A percentile compares a stretch with the other conserved stretches of the same genome.
These are phyloP conservation scores for Xylaria intraflava DNA, from an alignment of 495 filamentous ascomycete species.

Conservation along the genomic window DNA sequence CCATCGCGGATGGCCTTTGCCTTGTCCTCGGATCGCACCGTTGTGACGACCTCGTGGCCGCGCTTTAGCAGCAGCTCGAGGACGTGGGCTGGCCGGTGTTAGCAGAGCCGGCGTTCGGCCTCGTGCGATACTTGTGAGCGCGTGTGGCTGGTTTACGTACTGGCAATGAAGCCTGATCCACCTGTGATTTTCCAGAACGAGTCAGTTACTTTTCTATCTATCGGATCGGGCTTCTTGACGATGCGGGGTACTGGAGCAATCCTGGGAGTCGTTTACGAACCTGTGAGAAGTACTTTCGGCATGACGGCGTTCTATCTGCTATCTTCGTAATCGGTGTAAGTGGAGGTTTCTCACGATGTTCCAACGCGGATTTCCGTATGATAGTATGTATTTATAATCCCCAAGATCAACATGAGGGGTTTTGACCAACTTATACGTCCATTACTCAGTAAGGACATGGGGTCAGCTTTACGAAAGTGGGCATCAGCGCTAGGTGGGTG, in stretches of 20 bases:
- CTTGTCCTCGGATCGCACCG: slow-evolving; percentile 75
- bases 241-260: background rate
- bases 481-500: no score
- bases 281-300: slow-evolving; percentile 55
- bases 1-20: slow-evolving; percentile 65
- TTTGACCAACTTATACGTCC: no score
- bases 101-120: slow-evolving; percentile 6
- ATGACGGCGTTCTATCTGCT: slow-evolving; percentile 28
- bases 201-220: background rate
- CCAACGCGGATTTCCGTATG: background rate
- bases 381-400: no score
- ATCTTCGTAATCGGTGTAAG: background rate
- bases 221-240: background rate
- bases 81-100: slow-evolving; percentile 52
- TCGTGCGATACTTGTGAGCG: background rate
- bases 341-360: background rate
- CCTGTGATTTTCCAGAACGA: slow-evolving; percentile 15
- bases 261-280: slow-evolving; percentile 24
- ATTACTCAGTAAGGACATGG: no score
- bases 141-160: slow-evolving; percentile 21
- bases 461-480: no score
- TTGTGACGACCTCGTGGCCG: slow-evolving; percentile 72
- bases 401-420: no score
- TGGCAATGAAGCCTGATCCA: slow-evolving; percentile 47
- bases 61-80: slow-evolving; percentile 65